Evolutionary conservation across 345 rosid species (phyloP).

Genomic region (Populus alba): DNA sequence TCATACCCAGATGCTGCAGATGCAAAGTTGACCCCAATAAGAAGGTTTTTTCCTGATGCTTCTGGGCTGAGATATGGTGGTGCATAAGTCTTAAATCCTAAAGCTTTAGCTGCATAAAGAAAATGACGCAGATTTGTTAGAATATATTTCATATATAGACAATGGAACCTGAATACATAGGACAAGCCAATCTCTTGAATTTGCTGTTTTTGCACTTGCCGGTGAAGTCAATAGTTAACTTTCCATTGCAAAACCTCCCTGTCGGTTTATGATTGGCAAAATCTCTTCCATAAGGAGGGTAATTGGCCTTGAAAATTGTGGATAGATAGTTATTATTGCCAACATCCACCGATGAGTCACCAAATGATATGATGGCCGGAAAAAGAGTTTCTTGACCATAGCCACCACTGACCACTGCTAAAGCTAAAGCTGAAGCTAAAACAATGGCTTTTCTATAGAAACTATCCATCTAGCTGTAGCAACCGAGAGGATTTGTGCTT

Average conservation of each 20-base stretch:
- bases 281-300: conserved; percentile 94
- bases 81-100: conserved; percentile 71
- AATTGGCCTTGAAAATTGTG: conserved; percentile 71
- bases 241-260: conserved; percentile 91
- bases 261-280: conserved; percentile 61
- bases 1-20: conserved; percentile 91
- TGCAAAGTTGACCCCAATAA: conserved; percentile 88
- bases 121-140: too few relatives aligned
- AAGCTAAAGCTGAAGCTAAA: neutral
- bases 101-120: conserved; percentile 58
- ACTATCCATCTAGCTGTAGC: neutral
- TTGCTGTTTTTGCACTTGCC: conserved; percentile 29
- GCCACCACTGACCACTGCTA: neutral
- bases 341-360: conserved; percentile 85
- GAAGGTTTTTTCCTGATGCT: conserved; percentile 81
- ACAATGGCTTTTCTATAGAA: neutral
- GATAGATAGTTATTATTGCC: conserved; percentile 86
- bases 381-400: conserved; percentile 49
- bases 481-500: neutral
- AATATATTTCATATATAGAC: neutral
- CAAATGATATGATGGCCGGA: conserved; percentile 70
- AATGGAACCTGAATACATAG: neutral
- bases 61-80: conserved; percentile 83
- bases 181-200: neutral
- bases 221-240: conserved; percentile 76